Evolutionary conservation across 352 stramenopile species (phyloP).

Genomic region (Phytophthora syringae): DNA sequence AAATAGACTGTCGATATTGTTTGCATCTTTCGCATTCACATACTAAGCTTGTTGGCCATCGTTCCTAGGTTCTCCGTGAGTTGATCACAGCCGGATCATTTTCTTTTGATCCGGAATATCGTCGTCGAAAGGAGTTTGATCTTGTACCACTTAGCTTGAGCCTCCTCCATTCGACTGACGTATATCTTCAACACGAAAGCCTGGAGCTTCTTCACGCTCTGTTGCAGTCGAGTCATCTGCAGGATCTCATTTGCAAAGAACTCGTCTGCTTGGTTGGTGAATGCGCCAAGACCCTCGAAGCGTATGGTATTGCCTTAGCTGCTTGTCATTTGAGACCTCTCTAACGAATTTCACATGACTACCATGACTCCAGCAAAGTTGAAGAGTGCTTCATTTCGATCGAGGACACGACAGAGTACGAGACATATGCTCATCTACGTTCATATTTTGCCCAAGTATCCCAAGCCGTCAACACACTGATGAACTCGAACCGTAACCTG

Average conservation of each 20-base stretch:
- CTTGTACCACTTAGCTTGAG: slow-evolving; percentile 45
- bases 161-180: slow-evolving; percentile 42
- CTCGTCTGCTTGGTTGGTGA: slow-evolving; percentile 48
- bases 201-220: slow-evolving; percentile 65
- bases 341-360: slow-evolving; percentile 1
- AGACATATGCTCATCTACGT: slow-evolving; percentile 60
- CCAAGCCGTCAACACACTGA: slow-evolving; percentile 57
- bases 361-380: slow-evolving; percentile 30
- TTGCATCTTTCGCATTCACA: neutral
- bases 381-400: slow-evolving; percentile 44
- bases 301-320: slow-evolving; percentile 28
- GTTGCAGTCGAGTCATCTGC: slow-evolving; percentile 39
- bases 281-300: slow-evolving; percentile 42
- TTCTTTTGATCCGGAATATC: slow-evolving; percentile 51
- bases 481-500: slow-evolving; percentile 51
- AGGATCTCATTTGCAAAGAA: slow-evolving; percentile 46
- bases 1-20: neutral
- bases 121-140: slow-evolving; percentile 36
- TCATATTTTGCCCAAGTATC: slow-evolving; percentile 56
- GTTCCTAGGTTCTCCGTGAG: slow-evolving; percentile 55
- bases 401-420: slow-evolving; percentile 53
- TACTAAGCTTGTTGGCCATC: neutral
- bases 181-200: slow-evolving; percentile 64
- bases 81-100: slow-evolving; percentile 62
- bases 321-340: neutral